Percentiles rank a stretch among this genome's conserved stretches.
These are phyloP conservation scores for Cryptococcus hybrid DNA, from an alignment of 1,284 basidiomycete species.

Conservation along the genomic window DNA sequence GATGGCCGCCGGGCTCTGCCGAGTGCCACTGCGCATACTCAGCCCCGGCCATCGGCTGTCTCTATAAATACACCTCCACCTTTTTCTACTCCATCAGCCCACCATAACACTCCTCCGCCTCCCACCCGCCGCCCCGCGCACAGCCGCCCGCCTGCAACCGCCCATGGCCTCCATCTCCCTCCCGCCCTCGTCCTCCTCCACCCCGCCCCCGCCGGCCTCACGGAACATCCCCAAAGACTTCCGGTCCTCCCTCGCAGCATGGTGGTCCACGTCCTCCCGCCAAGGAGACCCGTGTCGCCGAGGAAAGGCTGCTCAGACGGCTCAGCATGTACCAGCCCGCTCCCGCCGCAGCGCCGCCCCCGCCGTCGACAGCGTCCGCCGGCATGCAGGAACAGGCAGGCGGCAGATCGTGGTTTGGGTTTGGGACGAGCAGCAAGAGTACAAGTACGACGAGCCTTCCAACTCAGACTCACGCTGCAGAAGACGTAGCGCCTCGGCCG, in stretches of 20 bases:
- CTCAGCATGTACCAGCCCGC: conserved; percentile 31
- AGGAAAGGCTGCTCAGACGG: conserved; percentile 40
- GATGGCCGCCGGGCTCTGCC: not conserved
- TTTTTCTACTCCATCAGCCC: no score
- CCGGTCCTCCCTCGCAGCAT: conserved; percentile 36
- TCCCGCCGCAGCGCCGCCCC: not conserved
- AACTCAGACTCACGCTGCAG: no score
- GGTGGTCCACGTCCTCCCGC: conserved; percentile 45
- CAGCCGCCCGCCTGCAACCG: no score
- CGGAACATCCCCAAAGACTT: conserved; percentile 42
- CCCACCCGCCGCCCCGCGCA: no score
- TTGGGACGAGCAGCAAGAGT: not conserved
- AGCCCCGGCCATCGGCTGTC: not conserved
- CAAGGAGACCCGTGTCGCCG: conserved; percentile 38
- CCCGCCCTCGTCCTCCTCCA: no score
- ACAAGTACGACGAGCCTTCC: not conserved
- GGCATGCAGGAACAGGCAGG: not conserved
- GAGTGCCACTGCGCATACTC: not conserved
- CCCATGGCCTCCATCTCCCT: no score
- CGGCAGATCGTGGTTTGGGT: not conserved
- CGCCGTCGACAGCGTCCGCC: not conserved
- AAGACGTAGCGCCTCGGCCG: not conserved
- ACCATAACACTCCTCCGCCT: no score
- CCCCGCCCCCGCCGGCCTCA: conserved; percentile 20
- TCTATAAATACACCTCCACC: no score